Base-by-base conservation (phyloP, 768 basidiomycete species). In the Gyrodon lividus region DNA sequence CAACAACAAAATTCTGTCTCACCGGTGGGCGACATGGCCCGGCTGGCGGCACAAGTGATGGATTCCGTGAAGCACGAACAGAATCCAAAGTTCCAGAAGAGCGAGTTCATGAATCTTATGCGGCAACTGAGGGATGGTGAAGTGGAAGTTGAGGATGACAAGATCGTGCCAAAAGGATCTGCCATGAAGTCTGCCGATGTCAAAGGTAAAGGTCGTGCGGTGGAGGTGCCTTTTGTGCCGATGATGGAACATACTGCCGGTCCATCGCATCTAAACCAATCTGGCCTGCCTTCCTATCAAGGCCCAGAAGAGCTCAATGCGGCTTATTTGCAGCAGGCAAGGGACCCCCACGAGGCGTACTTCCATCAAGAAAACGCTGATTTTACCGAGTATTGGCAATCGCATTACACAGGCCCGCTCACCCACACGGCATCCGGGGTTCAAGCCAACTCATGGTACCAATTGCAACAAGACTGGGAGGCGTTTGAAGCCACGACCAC, bases 21-120 rank as follows among this genome's bases (percentile, higher is more conserved):
- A 26, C 40, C 62, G 59, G 7, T 59, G 2, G 89, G 93, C 58
- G 85, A 89, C 41, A 82, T 96, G 41, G 86, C 92, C 2, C 79
- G 81, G 24, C 87, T 90, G 7, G 93, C 93, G 10, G 90, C 82
- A 8, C 72, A 84, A 38, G 78, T 96, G 34, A 72, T 96, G 48
- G 82, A 90, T 37, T 77, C 86, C n/a, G 80, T 95, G 41, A 75
- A 80, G 61, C 70, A 85, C 51, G 89, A 89, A 48, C 76, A 79
- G 61, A 92, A 90, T 62, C 82, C 85, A 31, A 97, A 96, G 66
- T 93, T 97, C 62, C 77, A 82, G 69, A 80, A 91, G 28, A 92
- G 90, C 67, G 77, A 81, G 52, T 97, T 97, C 65, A 75, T 97
- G 76, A 77, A 78, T 19, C 76, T 97, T 23, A 96, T 97, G 93